phyloP scores from a whole-genome alignment of 345 rosid species.

The Corymbia maculata region DNA sequence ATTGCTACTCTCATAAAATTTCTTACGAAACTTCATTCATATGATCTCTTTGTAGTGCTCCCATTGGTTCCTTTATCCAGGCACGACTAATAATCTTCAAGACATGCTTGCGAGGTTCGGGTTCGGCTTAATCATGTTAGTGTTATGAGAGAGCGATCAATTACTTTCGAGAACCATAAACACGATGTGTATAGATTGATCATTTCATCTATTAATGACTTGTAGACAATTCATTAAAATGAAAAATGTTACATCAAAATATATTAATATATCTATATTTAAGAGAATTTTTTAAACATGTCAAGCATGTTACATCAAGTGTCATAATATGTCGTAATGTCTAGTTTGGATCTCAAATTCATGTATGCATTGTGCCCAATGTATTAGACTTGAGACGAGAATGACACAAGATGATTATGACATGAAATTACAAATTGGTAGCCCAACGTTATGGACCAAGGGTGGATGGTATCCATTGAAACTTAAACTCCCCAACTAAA shows the following conservation, averaged over 20 bases:
- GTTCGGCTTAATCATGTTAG: not conserved
- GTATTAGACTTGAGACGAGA: no score
- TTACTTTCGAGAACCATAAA: not conserved
- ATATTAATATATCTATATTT: not conserved
- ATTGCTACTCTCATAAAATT: not conserved
- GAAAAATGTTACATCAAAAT: not conserved
- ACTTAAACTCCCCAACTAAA: not conserved
- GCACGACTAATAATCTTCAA: not conserved
- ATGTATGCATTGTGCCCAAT: no score
- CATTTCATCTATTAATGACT: not conserved
- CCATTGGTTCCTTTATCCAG: not conserved
- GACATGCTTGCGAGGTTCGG: not conserved
- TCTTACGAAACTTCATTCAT: not conserved
- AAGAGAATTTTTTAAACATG: not conserved
- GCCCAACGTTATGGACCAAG: not conserved
- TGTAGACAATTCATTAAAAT: not conserved
- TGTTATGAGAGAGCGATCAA: not conserved
- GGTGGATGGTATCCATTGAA: not conserved
- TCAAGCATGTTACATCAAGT: not conserved
- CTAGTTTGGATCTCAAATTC: not conserved
- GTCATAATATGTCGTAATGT: not conserved
- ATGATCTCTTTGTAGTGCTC: not conserved
- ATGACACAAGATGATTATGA: not conserved
- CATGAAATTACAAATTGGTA: not conserved
- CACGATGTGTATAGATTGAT: not conserved